These are phyloP conservation scores for Pouteria campechiana DNA, from an alignment of 179 eudicot genomes.

Conservation along the genomic window DNA sequence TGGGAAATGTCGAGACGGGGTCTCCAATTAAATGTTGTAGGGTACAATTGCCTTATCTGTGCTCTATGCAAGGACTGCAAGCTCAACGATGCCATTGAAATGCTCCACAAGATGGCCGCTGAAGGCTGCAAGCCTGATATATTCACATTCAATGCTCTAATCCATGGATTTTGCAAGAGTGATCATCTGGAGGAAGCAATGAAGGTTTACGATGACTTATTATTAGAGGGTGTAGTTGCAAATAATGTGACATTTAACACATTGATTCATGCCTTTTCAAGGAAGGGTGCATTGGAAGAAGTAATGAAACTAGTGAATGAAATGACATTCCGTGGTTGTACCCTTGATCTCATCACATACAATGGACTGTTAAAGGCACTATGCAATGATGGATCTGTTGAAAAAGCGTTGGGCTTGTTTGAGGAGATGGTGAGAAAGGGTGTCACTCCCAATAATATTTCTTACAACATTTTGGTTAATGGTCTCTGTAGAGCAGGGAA, in stretches of 20 bases:
- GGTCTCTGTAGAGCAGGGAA: conserved; percentile 53
- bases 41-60: conserved; percentile 68
- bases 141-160: conserved; percentile 72
- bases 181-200: conserved; percentile 67
- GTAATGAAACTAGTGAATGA: conserved; percentile 79
- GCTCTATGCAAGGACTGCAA: conserved; percentile 58
- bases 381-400: conserved; percentile 68
- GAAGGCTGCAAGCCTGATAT: conserved; percentile 69
- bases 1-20: conserved; percentile 59
- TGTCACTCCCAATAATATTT: conserved; percentile 27
- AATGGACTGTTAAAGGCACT: conserved; percentile 67
- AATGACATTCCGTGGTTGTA: conserved; percentile 75
- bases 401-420: conserved; percentile 67
- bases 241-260: conserved; percentile 82
- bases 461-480: conserved; percentile 73
- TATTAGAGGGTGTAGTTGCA: conserved; percentile 83
- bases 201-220: conserved; percentile 52
- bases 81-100: conserved; percentile 43
- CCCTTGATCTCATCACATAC: conserved; percentile 65
- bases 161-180: conserved; percentile 59
- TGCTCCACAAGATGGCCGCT: conserved; percentile 37
- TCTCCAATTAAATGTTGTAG: conserved; percentile 46
- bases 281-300: conserved; percentile 41
- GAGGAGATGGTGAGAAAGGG: conserved; percentile 78
- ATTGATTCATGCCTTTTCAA: conserved; percentile 67